Evolutionary conservation across 2,329 filamentous ascomycete species (phyloP), one percentile per base, ranked within the genome.

Genomic region (Calonectria pauciramosa): DNA sequence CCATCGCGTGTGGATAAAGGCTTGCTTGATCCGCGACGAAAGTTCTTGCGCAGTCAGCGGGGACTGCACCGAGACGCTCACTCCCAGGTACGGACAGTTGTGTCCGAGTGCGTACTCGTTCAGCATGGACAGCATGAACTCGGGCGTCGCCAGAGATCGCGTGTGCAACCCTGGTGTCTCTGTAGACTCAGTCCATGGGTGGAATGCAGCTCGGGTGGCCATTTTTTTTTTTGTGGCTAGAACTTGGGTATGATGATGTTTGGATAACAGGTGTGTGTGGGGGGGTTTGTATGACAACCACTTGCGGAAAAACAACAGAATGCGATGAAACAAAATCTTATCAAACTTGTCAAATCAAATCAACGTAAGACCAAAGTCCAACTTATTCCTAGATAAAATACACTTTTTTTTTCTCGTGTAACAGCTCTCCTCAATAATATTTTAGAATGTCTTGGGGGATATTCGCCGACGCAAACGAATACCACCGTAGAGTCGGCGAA

Each of bases 121-220:
- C 28, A 70, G 66, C 66, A 73, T 73, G 1, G 71, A 73, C 28
- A 73, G 20, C 56, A 73, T 73, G 16, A 70, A 73, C 71, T 73
- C 66, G 9, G 54, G 71, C 28, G 56, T 73, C 14, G 71, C 66
- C 71, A 73, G 38, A 11, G 71, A 54, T 10, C 71, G 66, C 5
- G 38, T 59, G 65, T 34, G 56, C 63, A 36, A 18, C 28, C 34
- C 51, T 26, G 14, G 66, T 4, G 34, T 41, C 34, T 36, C n/a
- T 26, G 56, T 20, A 49, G 66, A 73, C 30, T 70, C 54, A 20
- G 71, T 70, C 71, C 59, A 73, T 7, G 66, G 66, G 38, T 73
- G 71, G 9, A 73, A 73, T 13, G 36, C 18, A 41, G 66, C 38
- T 11, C 66, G 56, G 23, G 56, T 6, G 3, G 71, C 20, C 71